Base-by-base conservation (phyloP, 23 red algal genomes). In the Chondrus crispus region DNA sequence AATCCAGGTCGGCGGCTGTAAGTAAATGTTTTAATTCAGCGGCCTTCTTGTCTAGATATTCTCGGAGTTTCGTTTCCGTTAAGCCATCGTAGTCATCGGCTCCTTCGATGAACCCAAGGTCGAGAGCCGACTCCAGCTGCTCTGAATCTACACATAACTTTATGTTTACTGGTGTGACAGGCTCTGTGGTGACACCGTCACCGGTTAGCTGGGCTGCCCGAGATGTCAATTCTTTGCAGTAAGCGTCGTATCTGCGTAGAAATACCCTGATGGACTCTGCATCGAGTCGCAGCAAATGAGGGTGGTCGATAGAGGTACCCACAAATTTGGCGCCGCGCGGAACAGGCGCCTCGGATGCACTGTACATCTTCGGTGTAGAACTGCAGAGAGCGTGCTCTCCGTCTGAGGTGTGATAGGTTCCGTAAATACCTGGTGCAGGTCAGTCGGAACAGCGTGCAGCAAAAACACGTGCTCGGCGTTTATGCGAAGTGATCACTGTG, bases 401-500 rank as follows among this genome's bases (percentile, higher is more conserved):
- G 14, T 72, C 13, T 13, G 14, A 29, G 66, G 32, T 29, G 12
- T 72, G 12, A 30, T 13, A 13, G 32, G 66, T 72, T 72, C 14
- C 32, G n/a, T 20, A n/a, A 20, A 29, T 72, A 13, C 66, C 28
- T 72, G 32, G 12, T 20, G 66, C 16, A 20, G 12, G 14, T 72
- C 32, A 13, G 19, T 72, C 32, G 13, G 16, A 72, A 72, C 66
- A 13, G 32, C 66, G 13, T 29, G 14, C 12, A 29, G 12, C 14
- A 29, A 29, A 14, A 72, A 57, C n/a, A n/a, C n/a, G n/a, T n/a
- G n/a, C 16, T 22, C 16, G 22, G 22, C 52, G 52, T 14, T 57
- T 57, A 57, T 16, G 16, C 52, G 66, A 18, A 72, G 66, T 72
- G 66, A 72, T 72, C 66, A 72, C 66, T 72, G 32, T 72, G 66